A percentile compares a stretch with the other conserved stretches of the same genome.
phyloP scores from a whole-genome alignment of 2,329 filamentous ascomycete genomes.

The Colletotrichum lini region DNA sequence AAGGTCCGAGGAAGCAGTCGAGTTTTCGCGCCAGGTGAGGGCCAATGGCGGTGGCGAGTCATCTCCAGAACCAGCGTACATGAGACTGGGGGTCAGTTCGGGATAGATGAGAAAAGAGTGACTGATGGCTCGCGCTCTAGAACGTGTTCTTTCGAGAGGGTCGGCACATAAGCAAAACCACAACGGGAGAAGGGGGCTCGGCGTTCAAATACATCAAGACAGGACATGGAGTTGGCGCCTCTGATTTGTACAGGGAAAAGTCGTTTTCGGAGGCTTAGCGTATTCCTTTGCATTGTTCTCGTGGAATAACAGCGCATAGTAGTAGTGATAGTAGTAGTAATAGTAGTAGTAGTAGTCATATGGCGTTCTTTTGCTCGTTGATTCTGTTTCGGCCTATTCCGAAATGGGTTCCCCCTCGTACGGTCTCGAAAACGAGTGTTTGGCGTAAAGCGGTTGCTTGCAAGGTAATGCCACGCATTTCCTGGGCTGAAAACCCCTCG shows the following conservation, averaged over 20 bases:
- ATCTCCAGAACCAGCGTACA: not conserved
- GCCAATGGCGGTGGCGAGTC: not conserved
- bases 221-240: not conserved
- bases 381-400: not conserved
- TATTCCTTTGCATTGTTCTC: slow-evolving; percentile 5
- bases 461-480: not conserved
- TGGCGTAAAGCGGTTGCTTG: too few relatives aligned
- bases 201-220: not conserved
- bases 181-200: not conserved
- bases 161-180: too few relatives aligned
- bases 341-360: not conserved
- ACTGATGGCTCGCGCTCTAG: not conserved
- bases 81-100: slow-evolving; percentile 20
- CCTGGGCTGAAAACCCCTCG: not conserved
- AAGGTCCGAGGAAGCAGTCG: slow-evolving; percentile 15
- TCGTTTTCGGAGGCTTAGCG: not conserved
- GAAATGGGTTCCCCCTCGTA: not conserved
- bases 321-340: too few relatives aligned
- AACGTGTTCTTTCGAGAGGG: not conserved
- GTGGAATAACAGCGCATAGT: not conserved
- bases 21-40: slow-evolving; percentile 22
- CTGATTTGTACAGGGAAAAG: not conserved
- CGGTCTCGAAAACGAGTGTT: not conserved
- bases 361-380: not conserved
- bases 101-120: not conserved